Base-by-base conservation (phyloP, 192 early-diverging fungal species). In the Coemansia sp. region DNA sequence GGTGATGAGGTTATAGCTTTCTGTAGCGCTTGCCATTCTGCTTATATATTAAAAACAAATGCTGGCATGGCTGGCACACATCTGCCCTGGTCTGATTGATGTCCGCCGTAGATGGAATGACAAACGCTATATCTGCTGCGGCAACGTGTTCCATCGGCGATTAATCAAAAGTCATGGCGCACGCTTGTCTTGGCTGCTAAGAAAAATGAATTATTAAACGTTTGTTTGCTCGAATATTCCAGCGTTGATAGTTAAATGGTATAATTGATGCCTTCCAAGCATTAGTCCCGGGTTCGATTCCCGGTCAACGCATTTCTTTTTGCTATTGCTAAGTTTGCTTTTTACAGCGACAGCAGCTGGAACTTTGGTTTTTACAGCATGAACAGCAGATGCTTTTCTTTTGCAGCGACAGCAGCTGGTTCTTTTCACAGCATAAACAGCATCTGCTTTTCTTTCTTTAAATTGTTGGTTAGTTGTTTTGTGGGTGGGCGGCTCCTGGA, bases 211-310 rank as follows among this genome's bases (percentile, higher is more conserved):
- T 27, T 27, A 27, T 27, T 27, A 27, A 27, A 27, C 27, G 27
- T 2, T 27, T 27, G 27, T 27, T 27, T 5, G 45, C 45, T 17
- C 12, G n/a, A n/a, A n/a, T n/a, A n/a, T n/a, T n/a, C n/a, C n/a
- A n/a, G 80, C 85, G 78, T 62, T 63, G 81, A 68, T 87, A 75
- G 84, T 85, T 85, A 82, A 88, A 75, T 80, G 88, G 88, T 87
- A 89, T 84, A 89, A 89, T 87, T 80, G 84, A 84, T 80, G 88
- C 88, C 83, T 90, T 84, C 88, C 88, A 90, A 87, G 88, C 88
- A 80, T 84, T 82, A 84, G 88, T 87, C 87, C 87, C 85, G 88
- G 84, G 88, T 90, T 90, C 88, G 87, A 90, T 89, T 89, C 87
- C 83, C 87, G 85, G 87, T 73, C 83, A 69, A 69, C 83, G 86